Conservation (phyloP, 352 stramenopile species). For the Pythium volutum region DNA sequence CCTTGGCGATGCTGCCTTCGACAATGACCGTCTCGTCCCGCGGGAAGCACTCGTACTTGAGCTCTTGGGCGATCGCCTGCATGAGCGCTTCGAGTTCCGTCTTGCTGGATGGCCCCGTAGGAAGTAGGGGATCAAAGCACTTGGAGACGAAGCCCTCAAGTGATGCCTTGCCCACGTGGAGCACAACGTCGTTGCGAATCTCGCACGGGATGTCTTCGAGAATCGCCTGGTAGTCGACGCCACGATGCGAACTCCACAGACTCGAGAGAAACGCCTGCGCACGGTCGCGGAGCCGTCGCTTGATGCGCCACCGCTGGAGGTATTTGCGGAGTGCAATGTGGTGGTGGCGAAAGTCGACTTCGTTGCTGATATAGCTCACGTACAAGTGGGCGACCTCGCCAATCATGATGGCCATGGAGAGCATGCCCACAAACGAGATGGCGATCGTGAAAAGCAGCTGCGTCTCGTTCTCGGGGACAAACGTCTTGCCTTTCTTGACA, state of each 20-base stretch:
- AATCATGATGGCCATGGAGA: conserved; percentile 75
- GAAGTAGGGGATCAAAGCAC: conserved; percentile 56
- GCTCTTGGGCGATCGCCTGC: conserved; percentile 36
- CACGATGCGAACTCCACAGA: conserved; percentile 26
- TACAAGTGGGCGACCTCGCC: conserved; percentile 59
- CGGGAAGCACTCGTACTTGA: conserved; percentile 65
- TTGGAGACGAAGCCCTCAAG: conserved; percentile 35
- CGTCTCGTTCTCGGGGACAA: conserved; percentile 16
- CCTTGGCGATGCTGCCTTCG: conserved; percentile 59
- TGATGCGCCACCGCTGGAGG: conserved; percentile 17
- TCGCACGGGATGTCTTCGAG: conserved; percentile 31
- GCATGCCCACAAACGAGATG: conserved; percentile 34
- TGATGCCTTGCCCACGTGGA: conserved; percentile 39
- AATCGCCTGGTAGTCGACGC: conserved; percentile 24
- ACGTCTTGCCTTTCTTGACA: conserved; percentile 31
- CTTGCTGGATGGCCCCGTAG: conserved; percentile 30
- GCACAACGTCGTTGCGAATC: conserved; percentile 49
- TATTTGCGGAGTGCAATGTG: conserved; percentile 57
- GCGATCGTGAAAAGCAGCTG: conserved; percentile 22
- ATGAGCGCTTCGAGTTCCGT: conserved; percentile 22
- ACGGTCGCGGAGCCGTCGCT: conserved; percentile 16
- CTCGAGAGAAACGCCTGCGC: conserved; percentile 23
- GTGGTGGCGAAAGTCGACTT: conserved; percentile 56
- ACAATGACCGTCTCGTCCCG: conserved; percentile 57
- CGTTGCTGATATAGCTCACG: conserved; percentile 29